Conservation (phyloP, 192 early-diverging fungal species). For the Backusella tarrabulga region DNA sequence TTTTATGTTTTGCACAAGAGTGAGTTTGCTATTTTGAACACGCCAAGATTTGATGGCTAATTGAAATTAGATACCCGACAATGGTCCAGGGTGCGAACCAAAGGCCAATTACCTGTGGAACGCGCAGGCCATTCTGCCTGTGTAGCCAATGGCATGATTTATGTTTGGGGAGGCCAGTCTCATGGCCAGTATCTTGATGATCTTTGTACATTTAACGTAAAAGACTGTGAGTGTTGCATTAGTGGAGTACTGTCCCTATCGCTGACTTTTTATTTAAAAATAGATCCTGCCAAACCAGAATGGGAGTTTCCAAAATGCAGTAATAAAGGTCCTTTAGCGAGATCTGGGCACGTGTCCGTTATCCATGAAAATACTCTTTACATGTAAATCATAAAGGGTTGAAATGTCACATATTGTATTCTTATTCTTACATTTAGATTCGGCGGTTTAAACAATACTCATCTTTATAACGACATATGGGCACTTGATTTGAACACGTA, state of each 20-base stretch:
- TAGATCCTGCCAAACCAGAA: constrained; percentile 17
- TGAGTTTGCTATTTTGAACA: constrained; percentile 10
- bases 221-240: constrained; percentile 35
- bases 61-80: constrained; percentile 39
- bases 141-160: constrained; percentile 42
- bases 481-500: constrained; percentile 43
- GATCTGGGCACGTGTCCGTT: constrained; percentile 24
- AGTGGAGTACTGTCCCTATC: background rate
- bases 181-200: constrained; percentile 45
- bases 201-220: constrained; percentile 46
- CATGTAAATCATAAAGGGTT: constrained; percentile 14
- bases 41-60: background rate
- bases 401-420: background rate
- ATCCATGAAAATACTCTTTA: constrained; percentile 29
- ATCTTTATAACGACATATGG: constrained; percentile 59
- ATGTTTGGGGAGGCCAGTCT: constrained; percentile 45
- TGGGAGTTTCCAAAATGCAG: constrained; percentile 19
- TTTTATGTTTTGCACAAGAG: constrained; percentile 40
- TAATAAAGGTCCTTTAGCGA: constrained; percentile 24
- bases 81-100: constrained; percentile 39
- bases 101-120: constrained; percentile 33
- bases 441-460: constrained; percentile 49
- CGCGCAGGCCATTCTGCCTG: constrained; percentile 47
- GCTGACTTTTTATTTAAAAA: background rate
- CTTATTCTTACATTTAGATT: constrained; percentile 36